Conservation (phyloP, 805 yeast species). For the Kuraishia borneana region DNA sequence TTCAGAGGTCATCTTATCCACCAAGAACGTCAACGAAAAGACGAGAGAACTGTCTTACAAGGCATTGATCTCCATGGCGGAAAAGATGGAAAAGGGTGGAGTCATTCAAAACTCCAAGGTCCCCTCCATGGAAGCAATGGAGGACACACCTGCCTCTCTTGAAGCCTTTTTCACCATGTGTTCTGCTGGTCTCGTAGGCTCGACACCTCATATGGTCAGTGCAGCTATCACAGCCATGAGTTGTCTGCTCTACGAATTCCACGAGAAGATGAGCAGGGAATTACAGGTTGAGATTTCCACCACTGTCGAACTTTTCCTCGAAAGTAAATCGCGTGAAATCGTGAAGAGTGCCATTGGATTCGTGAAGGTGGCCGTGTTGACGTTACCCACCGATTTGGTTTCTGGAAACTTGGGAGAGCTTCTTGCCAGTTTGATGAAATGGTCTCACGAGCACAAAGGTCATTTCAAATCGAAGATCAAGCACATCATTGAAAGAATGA, state of each 20-base stretch:
- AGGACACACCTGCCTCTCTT: constrained; percentile 57
- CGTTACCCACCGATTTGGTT: constrained; percentile 71
- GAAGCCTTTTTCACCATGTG: constrained; percentile 86
- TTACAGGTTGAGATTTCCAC: constrained; percentile 66
- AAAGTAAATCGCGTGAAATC: constrained; percentile 86
- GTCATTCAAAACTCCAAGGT: constrained; percentile 50
- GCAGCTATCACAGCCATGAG: constrained; percentile 91
- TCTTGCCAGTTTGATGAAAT: constrained; percentile 64
- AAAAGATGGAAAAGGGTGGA: constrained; percentile 63
- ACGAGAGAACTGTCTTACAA: constrained; percentile 75
- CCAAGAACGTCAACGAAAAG: constrained; percentile 89
- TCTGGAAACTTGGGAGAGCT: constrained; percentile 54
- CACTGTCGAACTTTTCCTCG: constrained; percentile 81
- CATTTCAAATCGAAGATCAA: constrained; percentile 89
- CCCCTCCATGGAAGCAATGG: constrained; percentile 56
- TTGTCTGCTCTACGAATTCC: constrained; percentile 79
- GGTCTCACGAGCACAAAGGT: constrained; percentile 95
- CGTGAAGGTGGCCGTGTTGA: constrained; percentile 77
- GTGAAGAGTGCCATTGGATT: constrained; percentile 93
- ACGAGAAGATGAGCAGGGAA: constrained; percentile 46
- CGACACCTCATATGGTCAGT: constrained; percentile 90
- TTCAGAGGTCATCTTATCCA: constrained; percentile 81
- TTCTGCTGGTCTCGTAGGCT: constrained; percentile 92
- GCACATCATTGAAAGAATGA: constrained; percentile 84
- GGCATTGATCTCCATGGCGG: constrained; percentile 70